phyloP scores from a whole-genome alignment of 768 basidiomycete genomes.

The Porpolomopsis calyptriformis region DNA sequence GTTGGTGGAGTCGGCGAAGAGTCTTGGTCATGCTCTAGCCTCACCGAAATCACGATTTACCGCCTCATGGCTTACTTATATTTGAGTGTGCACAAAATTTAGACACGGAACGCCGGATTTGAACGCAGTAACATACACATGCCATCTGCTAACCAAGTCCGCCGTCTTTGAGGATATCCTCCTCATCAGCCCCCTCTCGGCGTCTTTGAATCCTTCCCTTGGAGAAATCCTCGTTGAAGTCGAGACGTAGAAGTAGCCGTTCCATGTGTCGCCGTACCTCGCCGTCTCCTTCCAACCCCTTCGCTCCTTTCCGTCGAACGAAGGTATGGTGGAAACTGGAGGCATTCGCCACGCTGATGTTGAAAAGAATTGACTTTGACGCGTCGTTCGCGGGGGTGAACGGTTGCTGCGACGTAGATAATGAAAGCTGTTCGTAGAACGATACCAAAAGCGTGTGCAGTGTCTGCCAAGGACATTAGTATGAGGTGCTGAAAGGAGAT shows the following conservation, averaged over 20 bases:
- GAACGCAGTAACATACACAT: neutral
- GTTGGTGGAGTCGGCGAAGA: conserved; percentile 47
- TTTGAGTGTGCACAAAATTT: too few species aligned
- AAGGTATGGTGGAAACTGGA: conserved; percentile 22
- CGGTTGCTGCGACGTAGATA: conserved; percentile 67
- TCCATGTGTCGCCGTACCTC: conserved; percentile 75
- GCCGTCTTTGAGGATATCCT: conserved; percentile 35
- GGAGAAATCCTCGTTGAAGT: conserved; percentile 75
- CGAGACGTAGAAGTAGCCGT: conserved; percentile 67
- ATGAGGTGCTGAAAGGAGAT: neutral
- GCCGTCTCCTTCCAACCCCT: conserved; percentile 47
- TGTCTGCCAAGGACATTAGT: conserved; percentile 31
- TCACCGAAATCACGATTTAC: neutral
- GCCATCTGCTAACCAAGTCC: conserved; percentile 21
- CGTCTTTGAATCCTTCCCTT: conserved; percentile 24
- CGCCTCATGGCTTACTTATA: neutral
- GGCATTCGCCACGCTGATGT: conserved; percentile 38
- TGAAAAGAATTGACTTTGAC: conserved; percentile 61
- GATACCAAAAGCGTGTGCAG: conserved; percentile 55
- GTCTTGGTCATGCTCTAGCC: conserved; percentile 20
- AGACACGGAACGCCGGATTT: neutral
- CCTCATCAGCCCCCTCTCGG: conserved; percentile 16
- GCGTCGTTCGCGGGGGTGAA: conserved; percentile 51
- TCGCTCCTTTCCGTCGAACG: conserved; percentile 39
- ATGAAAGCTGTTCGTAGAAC: conserved; percentile 74